phyloP scores from a whole-genome alignment of 306 rosid genomes.

The Parietaria judaica region DNA sequence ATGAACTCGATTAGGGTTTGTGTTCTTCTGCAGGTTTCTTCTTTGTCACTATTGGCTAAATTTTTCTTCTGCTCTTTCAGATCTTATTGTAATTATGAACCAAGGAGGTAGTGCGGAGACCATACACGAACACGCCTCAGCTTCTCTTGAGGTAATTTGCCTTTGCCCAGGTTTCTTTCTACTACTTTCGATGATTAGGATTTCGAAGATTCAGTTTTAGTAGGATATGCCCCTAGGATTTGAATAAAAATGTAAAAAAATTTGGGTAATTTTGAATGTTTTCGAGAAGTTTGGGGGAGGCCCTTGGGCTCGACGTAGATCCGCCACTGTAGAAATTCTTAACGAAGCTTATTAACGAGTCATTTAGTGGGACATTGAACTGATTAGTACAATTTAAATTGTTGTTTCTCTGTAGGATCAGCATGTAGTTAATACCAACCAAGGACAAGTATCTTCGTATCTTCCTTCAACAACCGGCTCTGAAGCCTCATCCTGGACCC shows the following conservation, averaged over 20 bases:
- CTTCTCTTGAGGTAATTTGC: conserved; percentile 54
- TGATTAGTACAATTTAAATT: conserved; percentile 2
- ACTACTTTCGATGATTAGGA: too few relatives aligned
- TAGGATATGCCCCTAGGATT: too few relatives aligned
- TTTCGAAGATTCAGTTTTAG: too few relatives aligned
- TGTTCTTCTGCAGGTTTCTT: not conserved
- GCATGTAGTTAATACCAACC: conserved; percentile 41
- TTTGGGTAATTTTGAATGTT: too few relatives aligned
- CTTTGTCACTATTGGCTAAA: conserved; percentile 3
- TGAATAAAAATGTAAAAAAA: too few relatives aligned
- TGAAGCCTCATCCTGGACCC: conserved; percentile 59
- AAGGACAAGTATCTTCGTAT: conserved; percentile 44
- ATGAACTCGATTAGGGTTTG: conserved; percentile 50
- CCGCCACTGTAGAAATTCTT: too few relatives aligned
- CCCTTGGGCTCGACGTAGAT: too few relatives aligned
- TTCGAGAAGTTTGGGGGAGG: too few relatives aligned
- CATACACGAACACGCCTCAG: conserved; percentile 45
- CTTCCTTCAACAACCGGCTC: conserved; percentile 45
- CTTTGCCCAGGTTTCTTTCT: too few relatives aligned
- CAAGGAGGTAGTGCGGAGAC: conserved; percentile 75
- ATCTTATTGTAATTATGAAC: conserved; percentile 52
- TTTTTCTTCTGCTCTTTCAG: conserved; percentile 22
- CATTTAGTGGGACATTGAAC: not conserved
- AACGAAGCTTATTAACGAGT: too few relatives aligned
- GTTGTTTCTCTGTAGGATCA: conserved; percentile 42